Evolutionary conservation across 441 rosid species (phyloP).

Genomic region (Populus hybrid): DNA sequence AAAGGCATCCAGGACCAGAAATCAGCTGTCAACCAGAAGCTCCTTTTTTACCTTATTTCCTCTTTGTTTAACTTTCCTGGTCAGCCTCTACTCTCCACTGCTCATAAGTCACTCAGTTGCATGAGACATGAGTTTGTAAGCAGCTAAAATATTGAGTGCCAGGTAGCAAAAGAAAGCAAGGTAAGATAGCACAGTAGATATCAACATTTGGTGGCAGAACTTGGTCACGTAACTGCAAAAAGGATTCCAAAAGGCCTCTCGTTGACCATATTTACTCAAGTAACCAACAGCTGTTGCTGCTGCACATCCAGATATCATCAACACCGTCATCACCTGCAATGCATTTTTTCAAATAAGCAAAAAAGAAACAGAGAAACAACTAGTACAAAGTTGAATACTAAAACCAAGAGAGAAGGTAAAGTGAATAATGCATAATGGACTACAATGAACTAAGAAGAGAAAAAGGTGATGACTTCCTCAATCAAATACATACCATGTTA

Average conservation of each 20-base stretch:
- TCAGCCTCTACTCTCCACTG: background rate
- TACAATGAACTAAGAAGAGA: background rate
- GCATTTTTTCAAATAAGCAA: background rate
- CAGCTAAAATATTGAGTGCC: conserved; percentile 36
- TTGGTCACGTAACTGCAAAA: conserved; percentile 36
- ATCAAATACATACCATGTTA: background rate
- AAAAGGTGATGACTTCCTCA: background rate
- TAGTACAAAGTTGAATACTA: background rate
- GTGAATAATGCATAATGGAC: background rate
- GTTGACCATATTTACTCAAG: conserved; percentile 45
- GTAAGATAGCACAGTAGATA: conserved; percentile 43
- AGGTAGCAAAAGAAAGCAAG: conserved; percentile 46
- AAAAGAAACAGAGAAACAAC: background rate
- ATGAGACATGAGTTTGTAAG: conserved; percentile 25
- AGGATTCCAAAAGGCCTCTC: conserved; percentile 42
- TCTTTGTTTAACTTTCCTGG: background rate
- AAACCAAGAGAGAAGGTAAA: background rate
- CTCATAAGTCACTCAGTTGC: background rate
- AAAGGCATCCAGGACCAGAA: background rate
- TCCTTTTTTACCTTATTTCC: background rate
- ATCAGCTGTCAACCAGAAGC: background rate
- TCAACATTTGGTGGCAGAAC: conserved; percentile 42
- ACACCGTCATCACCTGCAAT: conserved; percentile 49
- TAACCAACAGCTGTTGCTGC: conserved; percentile 53
- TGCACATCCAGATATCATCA: conserved; percentile 51